These are phyloP conservation scores for Quercus ilex DNA, from an alignment of 306 rosid genomes.

Conservation along the genomic window DNA sequence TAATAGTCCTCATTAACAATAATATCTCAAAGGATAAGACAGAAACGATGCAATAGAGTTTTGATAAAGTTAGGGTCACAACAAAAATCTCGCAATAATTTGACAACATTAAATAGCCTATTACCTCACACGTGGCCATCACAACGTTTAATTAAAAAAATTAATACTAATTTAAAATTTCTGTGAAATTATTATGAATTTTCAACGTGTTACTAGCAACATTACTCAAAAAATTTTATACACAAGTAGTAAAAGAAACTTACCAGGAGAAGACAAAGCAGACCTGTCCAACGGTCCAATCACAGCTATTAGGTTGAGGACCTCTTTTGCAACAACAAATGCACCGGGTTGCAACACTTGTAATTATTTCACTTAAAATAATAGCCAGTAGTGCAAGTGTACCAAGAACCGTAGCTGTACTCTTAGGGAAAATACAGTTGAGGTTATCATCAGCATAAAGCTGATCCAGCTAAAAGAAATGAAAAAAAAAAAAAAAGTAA, in stretches of 20 bases:
- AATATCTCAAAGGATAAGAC: background rate
- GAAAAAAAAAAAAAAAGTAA: too few species aligned
- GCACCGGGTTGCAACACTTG: conserved; percentile 65
- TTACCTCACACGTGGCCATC: too few species aligned
- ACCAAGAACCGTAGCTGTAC: conserved; percentile 70
- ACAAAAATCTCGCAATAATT: too few species aligned
- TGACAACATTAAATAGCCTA: too few species aligned
- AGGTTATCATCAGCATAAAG: too few species aligned
- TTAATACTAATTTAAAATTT: too few species aligned
- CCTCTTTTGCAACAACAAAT: conserved; percentile 65
- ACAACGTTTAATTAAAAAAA: too few species aligned
- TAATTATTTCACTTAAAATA: conserved; percentile 48
- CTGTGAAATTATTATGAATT: too few species aligned
- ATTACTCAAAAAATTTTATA: too few species aligned
- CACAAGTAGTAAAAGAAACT: conserved; percentile 1
- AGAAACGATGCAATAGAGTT: background rate
- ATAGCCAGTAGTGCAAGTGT: conserved; percentile 61
- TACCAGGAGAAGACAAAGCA: conserved; percentile 84
- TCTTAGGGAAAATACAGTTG: too few species aligned
- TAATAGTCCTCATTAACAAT: background rate
- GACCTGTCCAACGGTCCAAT: conserved; percentile 48
- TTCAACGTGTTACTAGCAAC: too few species aligned
- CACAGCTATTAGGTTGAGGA: conserved; percentile 35
- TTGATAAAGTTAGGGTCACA: background rate
- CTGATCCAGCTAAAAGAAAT: too few species aligned